Evolutionary conservation across 2,329 filamentous ascomycete species (phyloP).

Genomic region (Alternaria rosae): DNA sequence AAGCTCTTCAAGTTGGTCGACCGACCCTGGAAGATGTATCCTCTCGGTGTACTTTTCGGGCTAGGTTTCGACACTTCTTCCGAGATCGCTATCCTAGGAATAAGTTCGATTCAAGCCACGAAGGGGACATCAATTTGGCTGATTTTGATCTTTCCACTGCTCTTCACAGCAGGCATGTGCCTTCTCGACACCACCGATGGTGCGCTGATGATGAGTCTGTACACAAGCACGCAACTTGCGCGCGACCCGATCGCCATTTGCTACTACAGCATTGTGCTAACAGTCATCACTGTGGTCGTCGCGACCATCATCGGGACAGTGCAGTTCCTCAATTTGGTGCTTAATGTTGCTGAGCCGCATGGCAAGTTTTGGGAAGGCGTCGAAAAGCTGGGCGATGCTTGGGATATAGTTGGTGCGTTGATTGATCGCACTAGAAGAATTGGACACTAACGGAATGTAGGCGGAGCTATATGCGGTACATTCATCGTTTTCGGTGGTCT

Average conservation of each 20-base stretch:
- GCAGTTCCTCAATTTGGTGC: slow-evolving; percentile 79
- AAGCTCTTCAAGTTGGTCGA: slow-evolving; percentile 77
- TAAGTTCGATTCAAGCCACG: slow-evolving; percentile 85
- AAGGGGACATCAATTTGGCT: slow-evolving; percentile 91
- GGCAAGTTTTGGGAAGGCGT: slow-evolving; percentile 94
- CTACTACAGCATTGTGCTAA: slow-evolving; percentile 92
- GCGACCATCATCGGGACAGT: slow-evolving; percentile 85
- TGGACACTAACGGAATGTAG: slow-evolving; percentile 27
- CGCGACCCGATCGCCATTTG: slow-evolving; percentile 86
- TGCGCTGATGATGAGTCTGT: slow-evolving; percentile 92
- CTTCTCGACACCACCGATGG: slow-evolving; percentile 91
- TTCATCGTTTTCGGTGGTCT: slow-evolving; percentile 80
- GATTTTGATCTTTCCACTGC: slow-evolving; percentile 86
- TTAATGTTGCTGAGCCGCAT: slow-evolving; percentile 75
- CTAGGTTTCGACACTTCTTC: slow-evolving; percentile 95
- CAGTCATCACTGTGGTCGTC: slow-evolving; percentile 81
- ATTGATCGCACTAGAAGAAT: background rate
- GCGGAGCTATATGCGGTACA: slow-evolving; percentile 80
- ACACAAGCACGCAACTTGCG: slow-evolving; percentile 80
- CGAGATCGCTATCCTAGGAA: slow-evolving; percentile 90
- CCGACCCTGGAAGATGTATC: slow-evolving; percentile 94
- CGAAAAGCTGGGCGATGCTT: slow-evolving; percentile 55
- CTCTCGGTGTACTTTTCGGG: slow-evolving; percentile 83
- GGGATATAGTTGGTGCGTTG: slow-evolving; percentile 47
- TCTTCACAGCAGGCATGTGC: slow-evolving; percentile 97